Evolutionary conservation across 352 stramenopile species (phyloP), one percentile per base, ranked within the genome.

Genomic region (Phytophthora hybrid): DNA sequence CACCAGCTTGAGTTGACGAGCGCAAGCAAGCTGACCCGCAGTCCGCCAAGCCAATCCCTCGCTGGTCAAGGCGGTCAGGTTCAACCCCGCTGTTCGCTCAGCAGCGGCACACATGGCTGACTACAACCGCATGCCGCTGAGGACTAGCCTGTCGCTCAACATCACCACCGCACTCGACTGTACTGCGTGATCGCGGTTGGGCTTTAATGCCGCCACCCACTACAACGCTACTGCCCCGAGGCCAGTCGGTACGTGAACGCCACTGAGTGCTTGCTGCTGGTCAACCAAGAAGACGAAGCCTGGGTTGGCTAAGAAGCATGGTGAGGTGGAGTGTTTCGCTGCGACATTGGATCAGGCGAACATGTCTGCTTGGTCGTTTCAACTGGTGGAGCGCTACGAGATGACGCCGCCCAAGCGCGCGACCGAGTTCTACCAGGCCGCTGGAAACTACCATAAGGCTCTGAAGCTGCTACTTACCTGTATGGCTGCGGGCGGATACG

Each of bases 231-330:
- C 72, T 98, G 93, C 74, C 78, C 91, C n/a, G 80, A 96, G 32
- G 81, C 88, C 0, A 88, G 87, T 26, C 87, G 97, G 55, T 97
- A 92, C 73, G 76, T 82, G 41, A 89, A 91, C 34, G 94, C 93
- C 5, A 98, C 98, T 66, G 95, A 98, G 80, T 98, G 98, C 74
- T 66, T 98, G 46, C 82, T 98, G n/a, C 84, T 98, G 65, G 95
- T 94, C 7, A 97, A 97, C 77, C 93, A 95, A 19, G 88, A 93
- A 60, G 89, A 96, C 19, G 94, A 98, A 44, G 95, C 95, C 29
- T 98, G 73, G 82, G 29, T 72, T 98, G 11, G 95, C 95, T 5
- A 92, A 97, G 66, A 44, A 89, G 14, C 90, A 98, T 66, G 84
- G 86, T 52, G 88, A 97, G 65, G 95, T 98, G 32, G 91, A 98